Conservation (phyloP, 371 early-diverging fungal genomes). For the Funneliformis caledonium region DNA sequence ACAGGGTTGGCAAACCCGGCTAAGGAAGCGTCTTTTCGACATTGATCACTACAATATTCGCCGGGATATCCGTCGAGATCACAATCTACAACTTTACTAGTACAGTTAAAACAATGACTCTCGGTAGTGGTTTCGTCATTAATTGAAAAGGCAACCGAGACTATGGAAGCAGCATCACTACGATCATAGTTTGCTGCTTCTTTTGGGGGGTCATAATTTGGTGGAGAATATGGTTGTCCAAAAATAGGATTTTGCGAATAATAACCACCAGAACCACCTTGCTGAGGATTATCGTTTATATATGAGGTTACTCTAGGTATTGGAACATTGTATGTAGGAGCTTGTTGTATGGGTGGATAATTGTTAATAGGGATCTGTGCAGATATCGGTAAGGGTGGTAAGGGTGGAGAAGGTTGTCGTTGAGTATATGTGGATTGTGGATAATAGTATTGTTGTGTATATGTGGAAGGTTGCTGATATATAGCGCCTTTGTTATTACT, state of each 20-base stretch:
- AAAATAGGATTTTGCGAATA: background rate
- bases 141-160: too few relatives aligned
- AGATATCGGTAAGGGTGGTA: background rate
- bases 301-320: too few relatives aligned
- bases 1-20: constrained; percentile 3
- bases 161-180: background rate
- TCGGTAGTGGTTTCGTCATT: too few relatives aligned
- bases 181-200: background rate
- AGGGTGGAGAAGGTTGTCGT: background rate
- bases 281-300: too few relatives aligned
- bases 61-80: constrained; percentile 29
- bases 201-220: background rate
- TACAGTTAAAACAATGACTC: constrained; percentile 17
- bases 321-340: background rate
- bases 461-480: too few relatives aligned
- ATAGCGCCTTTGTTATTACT: too few relatives aligned
- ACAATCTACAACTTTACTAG: background rate
- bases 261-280: too few relatives aligned
- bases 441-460: background rate
- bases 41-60: constrained; percentile 36
- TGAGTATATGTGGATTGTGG: background rate
- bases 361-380: background rate
- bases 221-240: background rate
- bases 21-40: constrained; percentile 15
- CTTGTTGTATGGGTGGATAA: background rate